Base-by-base conservation (phyloP, 768 basidiomycete genomes). In the Suillus ampliporus region DNA sequence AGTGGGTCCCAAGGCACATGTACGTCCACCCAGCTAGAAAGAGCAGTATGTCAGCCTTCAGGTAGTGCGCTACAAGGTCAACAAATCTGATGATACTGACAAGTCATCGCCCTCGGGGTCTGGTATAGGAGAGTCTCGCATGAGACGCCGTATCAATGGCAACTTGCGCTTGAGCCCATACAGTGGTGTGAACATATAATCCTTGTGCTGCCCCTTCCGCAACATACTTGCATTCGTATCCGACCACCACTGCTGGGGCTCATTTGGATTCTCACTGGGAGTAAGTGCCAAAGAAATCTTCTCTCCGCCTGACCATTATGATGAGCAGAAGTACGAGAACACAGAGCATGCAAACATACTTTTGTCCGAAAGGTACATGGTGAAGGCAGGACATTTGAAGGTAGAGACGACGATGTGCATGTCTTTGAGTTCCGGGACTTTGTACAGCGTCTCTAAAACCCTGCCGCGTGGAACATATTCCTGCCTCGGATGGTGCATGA, bases 331-430 rank as follows among this genome's bases (percentile, higher is more conserved):
- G 8, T 53, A 48, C 8, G 7, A 41, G 1, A 8, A 8, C 3
- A 7, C 11, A 15, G 2, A 5, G 37, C 50, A 14, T 21, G 31
- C 17, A 41, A 0, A 19, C 44, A 44, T 57, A 64, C 69, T 51
- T 56, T 62, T 69, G 26, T 70, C 57, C n/a, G 67, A 68, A 7
- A 71, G 48, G 15, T 68, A 75, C 47, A 74, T 58, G 37, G 71
- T 65, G 41, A 70, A 66, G 17, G 72, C 74, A 14, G 71, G 73
- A 54, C 76, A 74, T 15, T 66, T 60, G 14, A 76, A 50, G 14
- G 65, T 65, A n/a, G 51, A 64, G 13, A 67, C 71, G 50, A 77
- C 73, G 38, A 77, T 51, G 14, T 48, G 54, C 46, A 71, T 74
- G 62, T 67, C 63, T 19, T 64, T 60, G 17, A 75, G 50, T 3